These are phyloP conservation scores for Fistulifera pelliculosa DNA, from an alignment of 108 stramenopile species.

Conservation along the genomic window DNA sequence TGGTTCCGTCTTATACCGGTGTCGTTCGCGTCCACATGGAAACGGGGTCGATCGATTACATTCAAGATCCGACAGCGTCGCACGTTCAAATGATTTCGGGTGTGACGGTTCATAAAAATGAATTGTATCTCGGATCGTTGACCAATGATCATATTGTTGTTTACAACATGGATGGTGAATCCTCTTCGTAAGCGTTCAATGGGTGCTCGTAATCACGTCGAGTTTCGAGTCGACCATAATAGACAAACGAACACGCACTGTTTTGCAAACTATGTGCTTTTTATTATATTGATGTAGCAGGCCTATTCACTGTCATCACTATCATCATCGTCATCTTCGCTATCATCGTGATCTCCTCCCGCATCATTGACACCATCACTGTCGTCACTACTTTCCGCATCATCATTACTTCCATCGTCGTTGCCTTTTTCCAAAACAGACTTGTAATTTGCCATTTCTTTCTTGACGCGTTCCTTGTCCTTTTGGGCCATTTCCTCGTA, in stretches of 20 bases:
- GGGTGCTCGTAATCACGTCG: too few species aligned
- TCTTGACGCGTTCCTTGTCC: conserved; percentile 60
- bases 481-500: conserved; percentile 53
- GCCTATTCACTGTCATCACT: neutral
- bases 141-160: conserved; percentile 50
- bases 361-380: conserved; percentile 5
- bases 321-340: neutral
- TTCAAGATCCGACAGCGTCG: conserved; percentile 52
- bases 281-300: neutral
- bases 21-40: conserved; percentile 37
- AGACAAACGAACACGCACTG: too few species aligned
- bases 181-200: too few species aligned
- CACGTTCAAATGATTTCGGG: conserved; percentile 46
- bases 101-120: conserved; percentile 40
- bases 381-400: conserved; percentile 1
- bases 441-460: conserved; percentile 25
- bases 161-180: conserved; percentile 19
- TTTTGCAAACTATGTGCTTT: too few species aligned
- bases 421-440: neutral
- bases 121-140: conserved; percentile 58
- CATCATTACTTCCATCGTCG: neutral
- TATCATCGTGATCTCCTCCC: neutral
- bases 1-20: conserved; percentile 24
- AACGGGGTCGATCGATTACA: conserved; percentile 6
- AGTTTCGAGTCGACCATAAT: too few species aligned